Percentiles rank a stretch among this genome's conserved stretches.
Evolutionary conservation across 2,329 filamentous ascomycete species (phyloP).

Genomic region (Trichophyton rubrum): DNA sequence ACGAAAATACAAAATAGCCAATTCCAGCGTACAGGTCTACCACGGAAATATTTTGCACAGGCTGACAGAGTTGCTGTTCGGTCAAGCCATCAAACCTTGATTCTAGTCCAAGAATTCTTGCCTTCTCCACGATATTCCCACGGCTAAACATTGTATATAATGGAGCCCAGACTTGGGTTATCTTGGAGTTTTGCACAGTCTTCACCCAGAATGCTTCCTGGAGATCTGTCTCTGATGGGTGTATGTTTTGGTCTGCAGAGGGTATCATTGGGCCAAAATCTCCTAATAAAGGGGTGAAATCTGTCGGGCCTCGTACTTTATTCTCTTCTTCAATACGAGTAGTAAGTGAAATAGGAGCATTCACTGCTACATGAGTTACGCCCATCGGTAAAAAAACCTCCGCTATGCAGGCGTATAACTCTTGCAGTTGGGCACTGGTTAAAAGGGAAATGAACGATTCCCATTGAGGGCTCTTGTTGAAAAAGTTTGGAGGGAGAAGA

Average conservation of each 20-base stretch:
- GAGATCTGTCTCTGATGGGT: constrained; percentile 44
- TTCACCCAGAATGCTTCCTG: constrained; percentile 62
- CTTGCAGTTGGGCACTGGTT: constrained; percentile 18
- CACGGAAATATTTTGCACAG: constrained; percentile 24
- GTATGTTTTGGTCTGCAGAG: constrained; percentile 11
- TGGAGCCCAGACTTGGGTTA: constrained; percentile 77
- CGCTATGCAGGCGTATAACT: constrained; percentile 33
- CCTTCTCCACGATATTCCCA: constrained; percentile 83
- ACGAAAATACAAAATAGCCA: constrained; percentile 85
- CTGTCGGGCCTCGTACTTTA: constrained; percentile 57
- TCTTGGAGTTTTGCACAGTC: constrained; percentile 61
- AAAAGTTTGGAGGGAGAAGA: constrained; percentile 41
- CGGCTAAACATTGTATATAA: constrained; percentile 88
- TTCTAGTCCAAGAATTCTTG: constrained; percentile 49
- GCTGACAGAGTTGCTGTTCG: constrained; percentile 18
- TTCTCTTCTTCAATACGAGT: constrained; percentile 42
- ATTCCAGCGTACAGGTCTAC: constrained; percentile 87
- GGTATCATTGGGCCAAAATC: constrained; percentile 50
- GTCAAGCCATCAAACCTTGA: constrained; percentile 24
- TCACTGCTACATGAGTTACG: constrained; percentile 46
- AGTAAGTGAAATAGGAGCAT: constrained; percentile 41
- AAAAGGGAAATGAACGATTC: constrained; percentile 18
- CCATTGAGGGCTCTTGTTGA: constrained; percentile 24
- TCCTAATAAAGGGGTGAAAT: constrained; percentile 58
- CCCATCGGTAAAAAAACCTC: constrained; percentile 25